These are phyloP conservation scores for Chaetoscypha palmicola DNA, from an alignment of 2,329 filamentous ascomycete genomes.

Conservation along the genomic window DNA sequence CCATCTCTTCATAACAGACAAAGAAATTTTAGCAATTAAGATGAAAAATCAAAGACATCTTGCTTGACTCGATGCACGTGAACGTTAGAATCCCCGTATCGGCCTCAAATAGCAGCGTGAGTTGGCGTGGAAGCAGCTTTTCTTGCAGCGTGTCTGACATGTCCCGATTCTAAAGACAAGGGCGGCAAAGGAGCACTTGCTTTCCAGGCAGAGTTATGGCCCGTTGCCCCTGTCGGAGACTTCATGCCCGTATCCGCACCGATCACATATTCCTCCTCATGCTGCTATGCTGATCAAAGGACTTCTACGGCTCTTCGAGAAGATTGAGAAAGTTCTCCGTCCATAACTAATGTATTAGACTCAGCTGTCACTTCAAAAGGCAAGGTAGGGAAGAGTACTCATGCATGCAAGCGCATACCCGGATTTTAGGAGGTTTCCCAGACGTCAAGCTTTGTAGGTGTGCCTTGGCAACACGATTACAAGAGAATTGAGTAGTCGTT, in stretches of 20 bases:
- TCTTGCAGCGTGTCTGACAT: slow-evolving; percentile 11
- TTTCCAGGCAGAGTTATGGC: slow-evolving; percentile 9
- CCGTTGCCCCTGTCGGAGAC: slow-evolving; percentile 11
- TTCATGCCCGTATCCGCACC: slow-evolving; percentile 25
- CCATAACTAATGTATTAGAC: slow-evolving; percentile 32
- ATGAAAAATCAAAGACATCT: slow-evolving; percentile 22
- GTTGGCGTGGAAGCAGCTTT: not conserved
- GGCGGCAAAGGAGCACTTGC: too few species aligned
- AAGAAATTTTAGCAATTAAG: slow-evolving; percentile 34
- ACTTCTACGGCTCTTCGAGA: slow-evolving; percentile 37
- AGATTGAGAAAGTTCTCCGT: slow-evolving; percentile 25
- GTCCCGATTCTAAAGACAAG: too few species aligned
- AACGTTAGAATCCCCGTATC: slow-evolving; percentile 26
- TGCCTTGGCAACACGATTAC: too few species aligned
- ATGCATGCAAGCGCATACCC: slow-evolving; percentile 27
- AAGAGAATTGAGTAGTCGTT: too few species aligned
- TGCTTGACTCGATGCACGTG: slow-evolving; percentile 52
- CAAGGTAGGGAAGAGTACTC: slow-evolving; percentile 18
- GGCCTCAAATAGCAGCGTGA: slow-evolving; percentile 10
- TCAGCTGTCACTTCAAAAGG: slow-evolving; percentile 35
- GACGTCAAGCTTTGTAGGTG: too few species aligned
- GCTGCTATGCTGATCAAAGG: slow-evolving; percentile 20
- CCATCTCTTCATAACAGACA: slow-evolving; percentile 36
- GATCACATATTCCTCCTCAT: slow-evolving; percentile 22
- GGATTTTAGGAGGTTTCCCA: too few species aligned